A percentile compares a stretch with the other conserved stretches of the same genome.
Evolutionary conservation across 345 rosid species (phyloP).

Genomic region (Syzygium aqueum): DNA sequence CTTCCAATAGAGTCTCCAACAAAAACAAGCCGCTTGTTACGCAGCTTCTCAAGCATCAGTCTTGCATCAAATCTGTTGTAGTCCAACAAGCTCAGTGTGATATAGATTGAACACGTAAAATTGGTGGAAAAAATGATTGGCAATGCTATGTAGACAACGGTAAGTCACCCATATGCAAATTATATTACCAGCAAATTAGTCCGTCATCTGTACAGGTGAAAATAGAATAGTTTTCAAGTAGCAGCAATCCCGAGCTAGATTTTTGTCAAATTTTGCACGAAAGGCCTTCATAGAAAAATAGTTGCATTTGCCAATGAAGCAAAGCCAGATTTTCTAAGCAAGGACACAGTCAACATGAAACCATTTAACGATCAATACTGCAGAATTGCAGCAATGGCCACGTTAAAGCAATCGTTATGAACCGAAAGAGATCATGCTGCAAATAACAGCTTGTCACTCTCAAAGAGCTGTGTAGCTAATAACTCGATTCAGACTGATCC

Average conservation of each 20-base stretch:
- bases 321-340: background rate
- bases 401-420: background rate
- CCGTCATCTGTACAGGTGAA: background rate
- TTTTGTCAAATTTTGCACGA: background rate
- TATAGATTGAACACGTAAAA: background rate
- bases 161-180: background rate
- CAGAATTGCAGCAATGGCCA: background rate
- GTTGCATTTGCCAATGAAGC: background rate
- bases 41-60: conserved; percentile 73
- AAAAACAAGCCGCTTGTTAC: conserved; percentile 74
- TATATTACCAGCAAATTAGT: background rate
- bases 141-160: background rate
- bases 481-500: background rate
- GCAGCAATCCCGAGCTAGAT: background rate
- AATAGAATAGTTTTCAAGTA: background rate
- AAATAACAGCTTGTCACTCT: background rate
- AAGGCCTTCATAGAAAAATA: background rate
- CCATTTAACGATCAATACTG: background rate
- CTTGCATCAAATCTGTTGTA: conserved; percentile 61
- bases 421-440: background rate
- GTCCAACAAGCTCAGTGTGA: background rate
- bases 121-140: background rate
- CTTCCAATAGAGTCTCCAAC: conserved; percentile 95
- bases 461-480: background rate
- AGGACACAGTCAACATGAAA: background rate